Percentiles rank a stretch among this genome's conserved stretches.
These are phyloP conservation scores for Nitzschia inconspicua DNA, from an alignment of 108 stramenopile genomes.

Conservation along the genomic window DNA sequence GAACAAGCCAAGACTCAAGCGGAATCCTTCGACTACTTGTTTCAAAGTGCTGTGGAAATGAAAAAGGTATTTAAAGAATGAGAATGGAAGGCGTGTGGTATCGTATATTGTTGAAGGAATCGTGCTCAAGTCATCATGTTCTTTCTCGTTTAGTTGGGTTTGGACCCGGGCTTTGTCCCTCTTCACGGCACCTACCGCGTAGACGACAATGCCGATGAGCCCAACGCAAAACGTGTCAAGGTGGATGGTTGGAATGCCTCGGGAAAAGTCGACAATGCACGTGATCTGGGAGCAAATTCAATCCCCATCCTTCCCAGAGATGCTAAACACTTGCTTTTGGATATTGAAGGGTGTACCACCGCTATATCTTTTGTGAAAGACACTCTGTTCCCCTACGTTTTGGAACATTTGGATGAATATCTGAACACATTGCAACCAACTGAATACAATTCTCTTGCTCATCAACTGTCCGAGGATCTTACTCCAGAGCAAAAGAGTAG, in stretches of 20 bases:
- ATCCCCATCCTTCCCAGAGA: constrained; percentile 72
- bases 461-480: constrained; percentile 31
- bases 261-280: constrained; percentile 36
- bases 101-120: too few species aligned
- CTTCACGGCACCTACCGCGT: constrained; percentile 22
- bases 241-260: constrained; percentile 53
- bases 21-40: constrained; percentile 95
- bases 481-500: background rate
- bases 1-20: constrained; percentile 95
- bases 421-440: constrained; percentile 2
- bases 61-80: too few species aligned
- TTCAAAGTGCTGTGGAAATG: constrained; percentile 76
- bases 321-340: constrained; percentile 76
- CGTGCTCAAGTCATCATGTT: too few species aligned
- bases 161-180: constrained; percentile 56
- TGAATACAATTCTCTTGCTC: constrained; percentile 9
- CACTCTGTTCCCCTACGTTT: constrained; percentile 75
- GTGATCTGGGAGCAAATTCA: constrained; percentile 45
- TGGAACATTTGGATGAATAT: constrained; percentile 42
- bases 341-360: constrained; percentile 94
- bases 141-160: too few species aligned
- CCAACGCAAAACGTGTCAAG: constrained; percentile 27
- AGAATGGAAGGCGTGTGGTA: too few species aligned
- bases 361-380: constrained; percentile 94
- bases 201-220: constrained; percentile 12